Evolutionary conservation across 768 basidiomycete genomes (phyloP).

Genomic region (Tricholoma flavovirens): DNA sequence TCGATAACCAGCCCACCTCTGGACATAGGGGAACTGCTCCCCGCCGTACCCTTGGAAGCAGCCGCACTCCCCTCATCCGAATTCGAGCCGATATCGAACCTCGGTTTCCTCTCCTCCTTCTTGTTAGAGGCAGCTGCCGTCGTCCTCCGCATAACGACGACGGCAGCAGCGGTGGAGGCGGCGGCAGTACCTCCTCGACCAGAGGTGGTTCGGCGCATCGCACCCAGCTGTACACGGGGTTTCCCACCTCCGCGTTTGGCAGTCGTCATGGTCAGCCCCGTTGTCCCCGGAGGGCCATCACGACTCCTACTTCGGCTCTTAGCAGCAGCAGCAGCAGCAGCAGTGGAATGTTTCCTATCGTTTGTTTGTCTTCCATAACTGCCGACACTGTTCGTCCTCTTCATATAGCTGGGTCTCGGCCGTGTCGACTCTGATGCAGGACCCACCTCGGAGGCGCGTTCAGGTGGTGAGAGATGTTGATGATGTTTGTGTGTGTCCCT

Average conservation of each 20-base stretch:
- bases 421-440: not conserved
- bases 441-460: not conserved
- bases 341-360: too few relatives aligned
- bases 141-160: not conserved
- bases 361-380: not conserved
- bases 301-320: not conserved
- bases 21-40: too few relatives aligned
- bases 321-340: not conserved
- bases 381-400: constrained; percentile 7
- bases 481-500: too few relatives aligned
- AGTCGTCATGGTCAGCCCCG: not conserved
- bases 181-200: not conserved
- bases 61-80: constrained; percentile 25
- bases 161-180: too few relatives aligned
- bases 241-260: not conserved
- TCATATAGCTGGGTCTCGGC: not conserved
- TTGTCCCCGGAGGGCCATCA: not conserved
- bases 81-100: constrained; percentile 49
- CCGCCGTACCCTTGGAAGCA: too few relatives aligned
- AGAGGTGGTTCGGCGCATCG: not conserved
- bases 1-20: too few relatives aligned
- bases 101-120: not conserved
- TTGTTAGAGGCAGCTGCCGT: not conserved
- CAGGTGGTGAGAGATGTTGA: too few relatives aligned
- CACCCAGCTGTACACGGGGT: not conserved